Base-by-base conservation (phyloP, 306 rosid genomes). In the Calophaca sinica region DNA sequence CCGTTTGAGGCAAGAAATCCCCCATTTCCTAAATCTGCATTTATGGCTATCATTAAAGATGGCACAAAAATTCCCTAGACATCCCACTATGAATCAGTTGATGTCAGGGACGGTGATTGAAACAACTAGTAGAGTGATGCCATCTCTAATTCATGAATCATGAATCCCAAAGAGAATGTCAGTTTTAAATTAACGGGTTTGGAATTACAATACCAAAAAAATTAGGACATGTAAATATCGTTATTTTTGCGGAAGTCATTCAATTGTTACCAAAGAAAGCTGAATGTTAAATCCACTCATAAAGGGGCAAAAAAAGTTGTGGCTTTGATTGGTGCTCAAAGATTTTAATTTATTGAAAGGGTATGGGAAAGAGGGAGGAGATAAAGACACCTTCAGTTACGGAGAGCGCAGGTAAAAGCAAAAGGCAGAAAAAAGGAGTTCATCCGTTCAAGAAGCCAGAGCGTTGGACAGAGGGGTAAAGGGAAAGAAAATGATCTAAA, bases 301-400 rank as follows among this genome's bases (percentile, higher is more conserved):
- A 62, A 58, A 68, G 32, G 58, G 35, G n/a, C 26, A 78, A 62
- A 51, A 75, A 85, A 81, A 83, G 88, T 15, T 20, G 74, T 58
- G 85, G 85, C 15, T 73, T 84, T 86, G 74, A 88, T 86, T 86
- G 87, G 93, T 70, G 83, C 82, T 44, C 79, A 61, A 86, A 82
- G 81, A 61, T 69, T 20, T 20, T 20, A 20, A 20, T 1, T 74
- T 64, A 76, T 75, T 83, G 61, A 81, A 64, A 82, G 79, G 84
- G 78, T 72, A 75, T 82, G 84, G 83, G 86, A 72, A 72, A 88
- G 84, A 62, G 81, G 2, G 48, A 8, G 48, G 66, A 72, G 80
- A 71, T 72, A 87, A 80, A 82, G 87, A 79, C 81, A 79, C 79
- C 83, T 86, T 81, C 79, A 81, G 80, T 76, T 68, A 66, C 76